phyloP scores from a whole-genome alignment of 2,329 filamentous ascomycete species.

The Rhytidhysteron rufulum region DNA sequence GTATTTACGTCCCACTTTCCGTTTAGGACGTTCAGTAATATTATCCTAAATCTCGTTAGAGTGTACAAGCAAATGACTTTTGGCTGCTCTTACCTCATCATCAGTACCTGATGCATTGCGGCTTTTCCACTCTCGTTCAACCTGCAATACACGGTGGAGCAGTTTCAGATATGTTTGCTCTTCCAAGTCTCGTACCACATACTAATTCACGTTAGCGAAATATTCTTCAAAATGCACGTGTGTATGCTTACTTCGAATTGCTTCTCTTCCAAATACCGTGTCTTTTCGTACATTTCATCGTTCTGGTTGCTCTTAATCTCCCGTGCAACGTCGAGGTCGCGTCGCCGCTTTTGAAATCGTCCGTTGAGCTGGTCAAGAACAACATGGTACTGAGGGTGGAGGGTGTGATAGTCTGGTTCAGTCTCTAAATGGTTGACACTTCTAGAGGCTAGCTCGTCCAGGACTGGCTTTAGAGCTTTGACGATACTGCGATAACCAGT shows the following conservation, averaged over 20 bases:
- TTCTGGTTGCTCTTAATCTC: conserved; percentile 35
- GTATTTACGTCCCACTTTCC: conserved; percentile 11
- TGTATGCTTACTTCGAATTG: conserved; percentile 39
- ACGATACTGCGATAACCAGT: conserved; percentile 61
- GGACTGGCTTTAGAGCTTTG: conserved; percentile 59
- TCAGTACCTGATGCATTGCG: conserved; percentile 37
- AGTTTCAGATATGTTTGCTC: conserved; percentile 32
- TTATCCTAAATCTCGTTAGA: no score
- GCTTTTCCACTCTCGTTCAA: conserved; percentile 32
- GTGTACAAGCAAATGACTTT: no score
- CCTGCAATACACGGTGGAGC: conserved; percentile 35
- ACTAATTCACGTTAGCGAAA: no score
- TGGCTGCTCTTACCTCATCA: conserved; percentile 40
- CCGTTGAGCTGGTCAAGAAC: conserved; percentile 52
- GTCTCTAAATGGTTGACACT: conserved; percentile 56
- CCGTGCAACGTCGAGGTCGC: no score
- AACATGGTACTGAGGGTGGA: conserved; percentile 51
- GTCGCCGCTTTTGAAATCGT: no score
- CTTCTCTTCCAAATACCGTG: conserved; percentile 27
- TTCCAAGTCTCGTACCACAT: conserved; percentile 26
- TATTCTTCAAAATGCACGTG: no score
- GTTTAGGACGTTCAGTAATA: conserved; percentile 28
- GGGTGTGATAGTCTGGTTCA: conserved; percentile 51
- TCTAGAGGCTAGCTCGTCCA: conserved; percentile 63
- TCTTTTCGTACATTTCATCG: conserved; percentile 31